Percentiles rank a stretch among this genome's conserved stretches.
Conservation (phyloP, 805 yeast species). For the Hanseniaspora taiwanica region DNA sequence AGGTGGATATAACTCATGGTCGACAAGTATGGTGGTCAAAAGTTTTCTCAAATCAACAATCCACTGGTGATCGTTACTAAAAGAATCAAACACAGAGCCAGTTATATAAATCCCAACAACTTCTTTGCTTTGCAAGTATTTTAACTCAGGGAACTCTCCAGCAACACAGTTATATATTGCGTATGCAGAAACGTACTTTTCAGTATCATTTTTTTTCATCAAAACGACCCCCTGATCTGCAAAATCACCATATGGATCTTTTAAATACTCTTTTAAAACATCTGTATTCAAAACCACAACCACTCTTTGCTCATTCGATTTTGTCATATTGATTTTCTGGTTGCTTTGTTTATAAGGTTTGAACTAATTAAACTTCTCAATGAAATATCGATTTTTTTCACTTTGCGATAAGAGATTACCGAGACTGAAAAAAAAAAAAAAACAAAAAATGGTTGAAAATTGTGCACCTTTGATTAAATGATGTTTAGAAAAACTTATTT, state of each 20-base stretch:
- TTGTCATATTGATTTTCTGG: not conserved
- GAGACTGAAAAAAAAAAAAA: not conserved
- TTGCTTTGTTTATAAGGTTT: not conserved
- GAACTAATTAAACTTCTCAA: too few relatives aligned
- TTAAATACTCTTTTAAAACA: constrained; percentile 11
- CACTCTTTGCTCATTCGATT: constrained; percentile 5
- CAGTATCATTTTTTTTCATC: constrained; percentile 8
- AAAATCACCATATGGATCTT: constrained; percentile 15
- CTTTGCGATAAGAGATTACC: too few relatives aligned
- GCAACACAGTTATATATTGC: constrained; percentile 10
- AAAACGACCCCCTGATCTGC: constrained; percentile 15
- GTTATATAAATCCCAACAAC: constrained; percentile 31
- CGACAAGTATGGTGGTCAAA: constrained; percentile 14
- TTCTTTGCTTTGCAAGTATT: constrained; percentile 6
- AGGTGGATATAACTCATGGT: constrained; percentile 21
- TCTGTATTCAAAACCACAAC: constrained; percentile 19
- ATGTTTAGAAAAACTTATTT: not conserved
- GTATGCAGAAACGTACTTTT: constrained; percentile 10
- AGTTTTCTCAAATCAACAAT: constrained; percentile 27
- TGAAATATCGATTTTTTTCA: too few relatives aligned
- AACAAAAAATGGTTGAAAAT: too few relatives aligned
- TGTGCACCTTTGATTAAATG: too few relatives aligned
- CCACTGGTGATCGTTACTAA: constrained; percentile 28
- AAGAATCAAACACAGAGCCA: constrained; percentile 36
- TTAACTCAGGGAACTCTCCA: constrained; percentile 15